Percentiles rank a stretch among this genome's conserved stretches.
phyloP scores from a whole-genome alignment of 1,139 yeast genomes.

The Candida albicans region DNA sequence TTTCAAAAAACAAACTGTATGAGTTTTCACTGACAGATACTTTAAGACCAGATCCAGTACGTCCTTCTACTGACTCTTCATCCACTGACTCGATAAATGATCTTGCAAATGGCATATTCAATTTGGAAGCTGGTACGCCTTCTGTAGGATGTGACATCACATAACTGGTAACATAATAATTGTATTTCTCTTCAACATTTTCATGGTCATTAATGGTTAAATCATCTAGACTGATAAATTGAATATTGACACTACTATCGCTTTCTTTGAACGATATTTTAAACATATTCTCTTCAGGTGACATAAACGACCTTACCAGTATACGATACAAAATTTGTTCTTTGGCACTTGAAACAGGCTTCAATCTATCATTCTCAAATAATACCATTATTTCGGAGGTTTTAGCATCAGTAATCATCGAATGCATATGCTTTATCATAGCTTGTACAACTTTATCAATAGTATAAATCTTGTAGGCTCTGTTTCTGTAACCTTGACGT shows the following conservation, averaged over 20 bases:
- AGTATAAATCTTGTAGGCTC: conserved; percentile 89
- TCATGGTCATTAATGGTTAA: conserved; percentile 78
- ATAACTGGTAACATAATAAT: conserved; percentile 88
- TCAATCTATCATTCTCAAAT: conserved; percentile 77
- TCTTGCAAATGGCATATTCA: conserved; percentile 72
- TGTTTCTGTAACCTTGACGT: conserved; percentile 92
- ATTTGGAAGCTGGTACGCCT: conserved; percentile 83
- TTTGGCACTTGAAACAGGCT: conserved; percentile 67
- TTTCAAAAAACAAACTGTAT: conserved; percentile 78
- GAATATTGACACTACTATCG: conserved; percentile 61
- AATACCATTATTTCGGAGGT: conserved; percentile 78
- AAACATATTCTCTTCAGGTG: conserved; percentile 88
- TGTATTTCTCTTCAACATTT: conserved; percentile 80
- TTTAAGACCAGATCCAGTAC: conserved; percentile 68
- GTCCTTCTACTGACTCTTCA: conserved; percentile 66
- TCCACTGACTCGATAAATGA: conserved; percentile 57
- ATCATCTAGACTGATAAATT: conserved; percentile 85
- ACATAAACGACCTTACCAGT: conserved; percentile 80
- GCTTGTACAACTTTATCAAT: conserved; percentile 91
- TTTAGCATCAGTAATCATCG: conserved; percentile 74
- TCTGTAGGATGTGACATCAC: conserved; percentile 97
- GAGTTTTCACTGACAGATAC: conserved; percentile 80
- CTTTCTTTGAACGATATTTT: conserved; percentile 70
- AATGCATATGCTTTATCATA: conserved; percentile 83
- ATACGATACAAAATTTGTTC: conserved; percentile 89